Base-by-base conservation (phyloP, 2,329 filamentous ascomycete species). In the Phaeosphaeriaceae sp. region DNA sequence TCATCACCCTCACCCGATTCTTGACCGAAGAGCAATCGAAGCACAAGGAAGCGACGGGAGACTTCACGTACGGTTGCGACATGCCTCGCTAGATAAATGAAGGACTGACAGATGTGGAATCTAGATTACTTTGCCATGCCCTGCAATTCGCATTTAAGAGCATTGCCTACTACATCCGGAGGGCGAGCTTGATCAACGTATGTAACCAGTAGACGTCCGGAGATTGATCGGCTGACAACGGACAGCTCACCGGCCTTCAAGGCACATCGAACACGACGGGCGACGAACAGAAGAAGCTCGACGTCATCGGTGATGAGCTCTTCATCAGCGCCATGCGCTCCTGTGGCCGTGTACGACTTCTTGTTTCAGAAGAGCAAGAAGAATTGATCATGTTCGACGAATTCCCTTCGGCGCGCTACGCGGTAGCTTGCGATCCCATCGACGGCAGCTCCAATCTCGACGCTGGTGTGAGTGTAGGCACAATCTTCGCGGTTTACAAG, bases 121-220 rank as follows among this genome's bases (percentile, higher is more conserved):
- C 42, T 72, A 97, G 93, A 72, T 87, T 99, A 53, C 88, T 99
- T 59, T 97, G 93, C 85, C 95, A 99, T 79, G 93, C 95, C 60
- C 91, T 99, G 58, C 95, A 98, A 81, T 99, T 98, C 85, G 94
- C 95, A 66, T 99, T 99, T 90, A 99, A 99, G 85, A 96, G 92
- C 67, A 99, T 99, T 79, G 92, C 95, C 71, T 97, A 98, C 86
- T 99, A 97, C 85, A 99, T 99, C 80, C 93, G 94, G 73, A 90
- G 95, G 79, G 93, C 94, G 36, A 94, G 92, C 22, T 84, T 99
- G 65, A 94, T 98, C 82, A 97, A 97, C 84, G 78, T 80, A 68
- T 50, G 77, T 62, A 10, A 13, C 19, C 45, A 24, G n/a, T 10
- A 6, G 22, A 17, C 25, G 42, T 7, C 17, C 27, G 0, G 27